A percentile compares a stretch with the other conserved stretches of the same genome.
phyloP scores from a whole-genome alignment of 2,329 filamentous ascomycete genomes.

The Fusarium subglutinans region DNA sequence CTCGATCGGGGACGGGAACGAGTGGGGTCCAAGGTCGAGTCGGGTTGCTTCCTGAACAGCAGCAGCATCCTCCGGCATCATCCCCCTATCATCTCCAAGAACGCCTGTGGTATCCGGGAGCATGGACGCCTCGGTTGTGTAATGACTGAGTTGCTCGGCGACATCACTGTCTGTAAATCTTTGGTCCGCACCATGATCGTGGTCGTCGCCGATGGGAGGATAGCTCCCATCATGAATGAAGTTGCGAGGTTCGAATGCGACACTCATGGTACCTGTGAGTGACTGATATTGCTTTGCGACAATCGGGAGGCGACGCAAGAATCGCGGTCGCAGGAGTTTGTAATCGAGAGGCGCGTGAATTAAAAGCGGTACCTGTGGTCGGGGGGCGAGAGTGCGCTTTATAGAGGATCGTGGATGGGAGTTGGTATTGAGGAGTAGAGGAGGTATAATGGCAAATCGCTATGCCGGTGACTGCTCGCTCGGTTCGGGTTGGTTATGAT shows the following conservation, averaged over 20 bases:
- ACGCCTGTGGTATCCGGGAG: slow-evolving; percentile 51
- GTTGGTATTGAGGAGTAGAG: not conserved
- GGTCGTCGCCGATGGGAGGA: slow-evolving; percentile 56
- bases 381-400: not conserved
- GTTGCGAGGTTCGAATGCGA: slow-evolving; percentile 61
- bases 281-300: slow-evolving; percentile 13
- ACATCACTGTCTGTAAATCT: slow-evolving; percentile 56
- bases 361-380: not conserved
- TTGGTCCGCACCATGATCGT: slow-evolving; percentile 53
- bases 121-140: slow-evolving; percentile 52
- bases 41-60: slow-evolving; percentile 51
- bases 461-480: slow-evolving; percentile 18
- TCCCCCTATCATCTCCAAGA: slow-evolving; percentile 48
- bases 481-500: slow-evolving; percentile 26
- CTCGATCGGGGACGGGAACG: slow-evolving; percentile 49
- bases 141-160: slow-evolving; percentile 55
- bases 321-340: slow-evolving; percentile 15
- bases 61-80: slow-evolving; percentile 52
- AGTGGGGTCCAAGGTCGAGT: slow-evolving; percentile 50
- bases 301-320: slow-evolving; percentile 21
- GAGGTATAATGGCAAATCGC: slow-evolving; percentile 4
- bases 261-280: slow-evolving; percentile 54
- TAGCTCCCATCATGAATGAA: slow-evolving; percentile 61
- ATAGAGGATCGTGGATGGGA: not conserved
- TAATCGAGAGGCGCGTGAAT: slow-evolving; percentile 22